phyloP scores from a whole-genome alignment of 2,329 filamentous ascomycete species.

The Herpotrichia juniperi region DNA sequence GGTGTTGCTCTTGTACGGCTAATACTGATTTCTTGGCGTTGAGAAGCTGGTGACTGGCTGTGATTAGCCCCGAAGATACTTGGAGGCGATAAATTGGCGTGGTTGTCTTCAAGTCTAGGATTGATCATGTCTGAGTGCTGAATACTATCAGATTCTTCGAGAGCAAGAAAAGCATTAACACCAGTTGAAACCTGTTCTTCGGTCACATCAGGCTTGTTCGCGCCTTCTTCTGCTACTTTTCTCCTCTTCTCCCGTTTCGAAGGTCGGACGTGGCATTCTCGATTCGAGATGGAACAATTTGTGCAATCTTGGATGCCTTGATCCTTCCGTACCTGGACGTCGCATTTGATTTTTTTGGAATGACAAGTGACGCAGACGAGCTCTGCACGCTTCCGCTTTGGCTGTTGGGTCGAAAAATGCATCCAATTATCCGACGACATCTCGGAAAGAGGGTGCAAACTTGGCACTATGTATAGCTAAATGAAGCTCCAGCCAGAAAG shows the following conservation, averaged over 20 bases:
- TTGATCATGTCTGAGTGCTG: not conserved
- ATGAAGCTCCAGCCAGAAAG: not conserved
- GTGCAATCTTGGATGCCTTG: slow-evolving; percentile 18
- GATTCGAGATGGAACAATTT: slow-evolving; percentile 14
- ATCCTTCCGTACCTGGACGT: slow-evolving; percentile 17
- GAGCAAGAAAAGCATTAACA: slow-evolving; percentile 16
- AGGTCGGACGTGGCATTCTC: slow-evolving; percentile 19
- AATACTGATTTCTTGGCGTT: slow-evolving; percentile 7
- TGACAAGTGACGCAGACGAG: slow-evolving; percentile 25
- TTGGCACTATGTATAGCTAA: not conserved
- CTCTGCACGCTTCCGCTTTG: slow-evolving; percentile 26
- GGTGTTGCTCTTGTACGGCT: slow-evolving; percentile 20
- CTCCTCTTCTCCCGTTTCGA: slow-evolving; percentile 25
- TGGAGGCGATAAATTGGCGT: slow-evolving; percentile 13
- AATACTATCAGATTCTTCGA: not conserved
- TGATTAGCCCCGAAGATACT: slow-evolving; percentile 7
- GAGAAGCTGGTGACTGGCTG: slow-evolving; percentile 6
- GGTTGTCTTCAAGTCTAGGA: slow-evolving; percentile 4
- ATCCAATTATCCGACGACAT: slow-evolving; percentile 18
- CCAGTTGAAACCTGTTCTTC: slow-evolving; percentile 9
- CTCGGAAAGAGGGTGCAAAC: not conserved
- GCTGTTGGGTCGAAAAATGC: slow-evolving; percentile 18
- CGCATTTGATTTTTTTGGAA: slow-evolving; percentile 28
- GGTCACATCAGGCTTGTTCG: not conserved
- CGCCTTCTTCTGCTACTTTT: slow-evolving; percentile 3